These are phyloP conservation scores for Beauveria brongniartii DNA, from an alignment of 2,329 filamentous ascomycete genomes.

Conservation along the genomic window DNA sequence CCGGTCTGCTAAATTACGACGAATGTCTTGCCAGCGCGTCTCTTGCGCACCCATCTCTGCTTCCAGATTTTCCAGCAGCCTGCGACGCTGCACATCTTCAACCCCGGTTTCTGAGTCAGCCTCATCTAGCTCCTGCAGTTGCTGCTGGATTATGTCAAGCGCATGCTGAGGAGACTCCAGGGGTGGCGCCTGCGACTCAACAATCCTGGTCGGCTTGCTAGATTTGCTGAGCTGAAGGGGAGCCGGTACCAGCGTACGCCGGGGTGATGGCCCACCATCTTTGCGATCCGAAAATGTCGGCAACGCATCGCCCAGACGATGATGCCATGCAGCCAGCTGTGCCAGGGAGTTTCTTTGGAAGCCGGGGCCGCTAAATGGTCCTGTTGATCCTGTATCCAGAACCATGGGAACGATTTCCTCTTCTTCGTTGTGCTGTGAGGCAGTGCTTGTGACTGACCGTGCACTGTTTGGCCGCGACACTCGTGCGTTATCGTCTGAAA, in stretches of 20 bases:
- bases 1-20: constrained; percentile 41
- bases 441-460: not conserved
- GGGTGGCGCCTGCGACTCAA: constrained; percentile 42
- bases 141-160: constrained; percentile 41
- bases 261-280: constrained; percentile 30
- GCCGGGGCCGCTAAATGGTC: constrained; percentile 2
- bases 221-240: constrained; percentile 42
- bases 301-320: constrained; percentile 49
- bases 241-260: constrained; percentile 48
- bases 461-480: constrained; percentile 1
- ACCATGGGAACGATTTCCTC: constrained; percentile 35
- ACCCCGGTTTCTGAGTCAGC: constrained; percentile 26
- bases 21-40: constrained; percentile 51
- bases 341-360: constrained; percentile 6
- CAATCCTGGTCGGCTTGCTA: constrained; percentile 35
- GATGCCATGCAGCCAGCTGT: constrained; percentile 37
- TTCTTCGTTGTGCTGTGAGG: not conserved
- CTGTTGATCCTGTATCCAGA: constrained; percentile 28
- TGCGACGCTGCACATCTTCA: constrained; percentile 35
- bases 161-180: constrained; percentile 44
- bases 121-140: constrained; percentile 42
- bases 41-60: constrained; percentile 54
- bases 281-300: constrained; percentile 51
- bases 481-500: not conserved
- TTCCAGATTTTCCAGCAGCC: constrained; percentile 51